Base-by-base conservation (phyloP, 2,329 filamentous ascomycete genomes). In the Aureobasidium namibiae region DNA sequence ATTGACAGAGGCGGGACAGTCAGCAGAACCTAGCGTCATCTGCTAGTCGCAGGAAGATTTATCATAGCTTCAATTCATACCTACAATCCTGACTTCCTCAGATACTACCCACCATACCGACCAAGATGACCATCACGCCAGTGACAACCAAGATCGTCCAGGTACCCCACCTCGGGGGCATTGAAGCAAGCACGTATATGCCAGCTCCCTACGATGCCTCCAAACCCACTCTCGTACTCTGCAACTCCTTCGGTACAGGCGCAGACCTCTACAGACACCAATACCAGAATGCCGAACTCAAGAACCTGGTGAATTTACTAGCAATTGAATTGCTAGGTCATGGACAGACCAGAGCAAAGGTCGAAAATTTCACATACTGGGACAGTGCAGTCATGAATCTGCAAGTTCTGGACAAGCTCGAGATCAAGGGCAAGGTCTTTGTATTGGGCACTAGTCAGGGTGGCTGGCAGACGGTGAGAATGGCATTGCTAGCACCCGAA, bases 321-420 rank as follows among this genome's bases (percentile, higher is more conserved):
- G 76, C 79, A 14, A 79, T 82, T 60, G 80, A 82, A 66, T 72
- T 76, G 5, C 72, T 82, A 11, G 80, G 80, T 23, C 79, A 82
- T 65, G 79, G 80, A 4, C 67, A 75, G 60, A 82, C 79, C 4
- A 69, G 74, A 10, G 73, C 74, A 6, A 67, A 70, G 23, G 63
- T 66, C 3, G 74, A 78, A 60, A 72, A 79, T 48, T 82, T 74
- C 64, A 82, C 79, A 6, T 82, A 82, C 65, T 82, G 80, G 80
- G 79, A 81, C 64, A 75, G 77, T 0, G 78, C 78, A 1, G 72
- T 75, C 57, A 80, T 75, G 72, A 72, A 72, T 53, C 26, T 76
- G 13, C 71, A 74, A 62, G 73, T 74, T 5, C 65, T 76, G 61
- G 70, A 74, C 24, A 66, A 64, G 1, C 60, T 80, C 8, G 69